phyloP scores from a whole-genome alignment of 2,329 filamentous ascomycete species.

The Fusarium nurragi region DNA sequence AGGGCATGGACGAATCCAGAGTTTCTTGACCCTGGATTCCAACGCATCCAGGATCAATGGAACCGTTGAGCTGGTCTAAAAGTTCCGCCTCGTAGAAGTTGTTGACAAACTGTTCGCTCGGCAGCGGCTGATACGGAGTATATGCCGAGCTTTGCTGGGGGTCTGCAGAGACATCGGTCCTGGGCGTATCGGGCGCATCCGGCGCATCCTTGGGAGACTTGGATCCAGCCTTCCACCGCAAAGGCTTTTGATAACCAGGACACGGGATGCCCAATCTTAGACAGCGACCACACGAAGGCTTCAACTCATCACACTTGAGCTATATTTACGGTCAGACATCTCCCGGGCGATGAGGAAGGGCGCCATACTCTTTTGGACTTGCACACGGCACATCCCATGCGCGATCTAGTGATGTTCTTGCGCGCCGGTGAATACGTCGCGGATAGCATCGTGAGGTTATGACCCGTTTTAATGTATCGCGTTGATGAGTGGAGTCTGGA shows the following conservation, averaged over 20 bases:
- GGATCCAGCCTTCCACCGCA: conserved; percentile 29
- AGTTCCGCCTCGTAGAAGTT: conserved; percentile 21
- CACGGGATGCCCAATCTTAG: conserved; percentile 38
- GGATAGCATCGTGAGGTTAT: conserved; percentile 12
- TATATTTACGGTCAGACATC: conserved; percentile 12
- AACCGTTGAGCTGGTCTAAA: conserved; percentile 23
- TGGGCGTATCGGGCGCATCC: conserved; percentile 5
- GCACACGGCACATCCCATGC: conserved; percentile 37
- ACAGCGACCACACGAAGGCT: conserved; percentile 34
- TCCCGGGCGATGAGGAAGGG: not conserved
- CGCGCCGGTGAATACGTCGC: conserved; percentile 23
- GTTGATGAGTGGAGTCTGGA: conserved; percentile 34
- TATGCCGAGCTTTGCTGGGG: conserved; percentile 10
- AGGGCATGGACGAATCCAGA: conserved; percentile 18
- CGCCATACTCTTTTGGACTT: conserved; percentile 37
- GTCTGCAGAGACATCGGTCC: conserved; percentile 1
- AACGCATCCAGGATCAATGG: conserved; percentile 12
- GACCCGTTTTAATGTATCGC: conserved; percentile 19
- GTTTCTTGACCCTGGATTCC: not conserved
- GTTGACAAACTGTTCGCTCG: conserved; percentile 7
- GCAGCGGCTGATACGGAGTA: conserved; percentile 13
- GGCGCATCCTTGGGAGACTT: conserved; percentile 9
- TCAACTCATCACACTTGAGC: conserved; percentile 39
- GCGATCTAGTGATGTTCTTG: conserved; percentile 38
- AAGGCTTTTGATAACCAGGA: conserved; percentile 36